Evolutionary conservation across 768 basidiomycete species (phyloP), one percentile per base, ranked within the genome.

Genomic region (Pisolithus sp.): DNA sequence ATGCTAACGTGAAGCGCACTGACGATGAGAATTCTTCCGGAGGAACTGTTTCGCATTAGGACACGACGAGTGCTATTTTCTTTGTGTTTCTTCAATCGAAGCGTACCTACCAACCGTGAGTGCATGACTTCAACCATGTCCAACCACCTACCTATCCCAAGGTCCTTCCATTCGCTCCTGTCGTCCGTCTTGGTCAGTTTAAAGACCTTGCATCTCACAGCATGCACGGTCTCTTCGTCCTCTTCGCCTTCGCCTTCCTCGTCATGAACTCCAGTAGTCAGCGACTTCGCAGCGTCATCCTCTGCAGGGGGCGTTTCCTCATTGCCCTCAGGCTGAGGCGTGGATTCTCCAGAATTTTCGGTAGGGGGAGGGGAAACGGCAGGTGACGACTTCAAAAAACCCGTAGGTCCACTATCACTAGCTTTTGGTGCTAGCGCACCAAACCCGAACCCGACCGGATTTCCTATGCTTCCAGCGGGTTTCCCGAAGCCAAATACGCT

Each of bases 191-290:
- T 82, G 53, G 68, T 69, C 62, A 89, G 59, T 61, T 76, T 78
- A 62, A 72, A 88, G 23, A 82, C 81, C 64, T 86, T 89, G 45
- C 79, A 68, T 63, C 74, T 80, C 45, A 80, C 72, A 42, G 71
- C 67, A 63, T 86, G 75, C 26, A 69, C 68, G 4, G 86, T 89
- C 53, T 81, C 81, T 61, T 92, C 89, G 38, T 84, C 76, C 62
- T 92, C 86, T 68, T 92, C 89, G 26, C 89, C 89, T 59, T 83
- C 83, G 10, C 89, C 88, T 53, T 87, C 86, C 49, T 72, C 73
- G 56, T 87, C 86, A 55, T 85, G 80, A 50, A 69, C 66, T n/a
- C 52, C 57, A 9, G 53, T 58, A 18, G 64, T 58, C 2, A 65
- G 24, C 4, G 61, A 10, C 24, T 63, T 68, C 12, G 46, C 37